Evolutionary conservation across 1,139 yeast species (phyloP).

Genomic region (Hemisphaericaspora lyxosophila): DNA sequence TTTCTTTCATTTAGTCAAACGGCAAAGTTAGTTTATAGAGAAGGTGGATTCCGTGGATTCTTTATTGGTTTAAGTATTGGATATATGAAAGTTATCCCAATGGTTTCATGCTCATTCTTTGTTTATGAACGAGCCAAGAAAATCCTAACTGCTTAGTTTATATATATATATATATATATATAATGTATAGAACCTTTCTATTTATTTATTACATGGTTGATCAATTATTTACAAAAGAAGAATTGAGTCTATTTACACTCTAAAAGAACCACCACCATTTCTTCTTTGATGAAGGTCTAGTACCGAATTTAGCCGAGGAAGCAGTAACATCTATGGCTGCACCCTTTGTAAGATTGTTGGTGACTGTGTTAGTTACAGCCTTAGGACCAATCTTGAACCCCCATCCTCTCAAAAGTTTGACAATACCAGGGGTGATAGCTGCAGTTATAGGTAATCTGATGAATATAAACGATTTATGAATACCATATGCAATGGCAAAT

Average conservation of each 20-base stretch:
- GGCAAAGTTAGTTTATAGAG: conserved; percentile 58
- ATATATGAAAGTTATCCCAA: conserved; percentile 90
- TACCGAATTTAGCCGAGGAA: conserved; percentile 51
- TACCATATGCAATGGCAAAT: conserved; percentile 86
- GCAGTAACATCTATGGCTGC: conserved; percentile 35
- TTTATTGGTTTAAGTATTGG: conserved; percentile 95
- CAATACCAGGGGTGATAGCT: conserved; percentile 85
- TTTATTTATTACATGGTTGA: conserved; percentile 2
- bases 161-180: neutral
- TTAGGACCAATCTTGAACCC: conserved; percentile 76
- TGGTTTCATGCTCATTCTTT: conserved; percentile 95
- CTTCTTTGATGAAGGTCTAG: conserved; percentile 48
- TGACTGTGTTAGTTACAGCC: conserved; percentile 32
- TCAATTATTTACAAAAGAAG: no score
- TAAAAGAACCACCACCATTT: conserved; percentile 67
- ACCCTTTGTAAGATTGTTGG: conserved; percentile 16
- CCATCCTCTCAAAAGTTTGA: conserved; percentile 62
- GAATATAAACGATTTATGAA: conserved; percentile 82
- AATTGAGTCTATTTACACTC: no score
- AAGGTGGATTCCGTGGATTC: conserved; percentile 80
- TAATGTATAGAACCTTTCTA: conserved; percentile 1
- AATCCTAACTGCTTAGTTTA: conserved; percentile 53
- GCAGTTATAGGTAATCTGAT: conserved; percentile 88
- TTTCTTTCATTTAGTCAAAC: conserved; percentile 55
- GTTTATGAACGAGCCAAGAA: conserved; percentile 87